Percentiles rank a stretch among this genome's conserved stretches.
phyloP scores from a whole-genome alignment of 148 eudicot genomes.

The Rhododendron williamsianum region DNA sequence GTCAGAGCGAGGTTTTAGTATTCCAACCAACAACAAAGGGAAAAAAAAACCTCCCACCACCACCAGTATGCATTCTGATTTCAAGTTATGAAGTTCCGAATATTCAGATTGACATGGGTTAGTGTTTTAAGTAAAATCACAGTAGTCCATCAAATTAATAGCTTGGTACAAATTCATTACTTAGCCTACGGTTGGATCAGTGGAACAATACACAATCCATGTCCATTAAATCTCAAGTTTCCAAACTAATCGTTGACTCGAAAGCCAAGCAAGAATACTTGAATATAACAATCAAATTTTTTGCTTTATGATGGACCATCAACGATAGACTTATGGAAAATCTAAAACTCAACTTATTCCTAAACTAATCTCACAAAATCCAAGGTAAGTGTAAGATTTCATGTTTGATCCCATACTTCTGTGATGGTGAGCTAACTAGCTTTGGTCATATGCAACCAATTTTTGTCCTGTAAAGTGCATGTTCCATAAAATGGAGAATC shows the following conservation, averaged over 20 bases:
- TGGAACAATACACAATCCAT: background rate
- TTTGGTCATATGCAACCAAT: background rate
- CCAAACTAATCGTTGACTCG: background rate
- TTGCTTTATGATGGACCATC: background rate
- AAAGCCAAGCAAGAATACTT: background rate
- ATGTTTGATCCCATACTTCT: background rate
- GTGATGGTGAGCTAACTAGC: background rate
- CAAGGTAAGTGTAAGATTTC: background rate
- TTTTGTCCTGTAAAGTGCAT: no score
- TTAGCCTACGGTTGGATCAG: background rate
- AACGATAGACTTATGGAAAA: background rate
- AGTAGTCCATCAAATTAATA: background rate
- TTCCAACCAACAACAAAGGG: background rate
- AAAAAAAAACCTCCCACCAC: background rate
- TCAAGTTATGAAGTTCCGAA: background rate
- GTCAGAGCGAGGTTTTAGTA: background rate
- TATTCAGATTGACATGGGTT: background rate
- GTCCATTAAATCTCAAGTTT: background rate
- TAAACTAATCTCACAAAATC: background rate
- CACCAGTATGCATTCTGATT: background rate
- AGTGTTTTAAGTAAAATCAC: background rate
- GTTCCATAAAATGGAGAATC: background rate
- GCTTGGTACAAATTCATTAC: background rate
- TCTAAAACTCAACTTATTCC: background rate
- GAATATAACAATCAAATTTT: background rate